A percentile compares a stretch with the other conserved stretches of the same genome.
Evolutionary conservation across 805 yeast genomes (phyloP).

Genomic region (Candida insectalens): DNA sequence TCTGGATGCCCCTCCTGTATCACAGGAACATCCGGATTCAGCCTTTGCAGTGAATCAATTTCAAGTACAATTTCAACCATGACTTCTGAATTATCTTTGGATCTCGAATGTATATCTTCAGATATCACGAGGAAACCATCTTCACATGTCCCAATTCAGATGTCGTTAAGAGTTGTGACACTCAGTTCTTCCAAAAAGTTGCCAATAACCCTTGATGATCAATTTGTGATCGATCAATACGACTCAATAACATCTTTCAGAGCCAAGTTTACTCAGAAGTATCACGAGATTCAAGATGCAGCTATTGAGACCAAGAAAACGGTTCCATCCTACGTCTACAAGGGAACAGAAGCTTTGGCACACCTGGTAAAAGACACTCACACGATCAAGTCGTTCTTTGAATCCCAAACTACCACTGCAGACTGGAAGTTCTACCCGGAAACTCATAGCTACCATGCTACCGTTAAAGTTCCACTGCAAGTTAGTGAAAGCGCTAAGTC

Average conservation of each 20-base stretch:
- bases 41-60: no score
- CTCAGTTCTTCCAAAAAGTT: no score
- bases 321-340: slow-evolving; percentile 6
- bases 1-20: no score
- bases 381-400: slow-evolving; percentile 7
- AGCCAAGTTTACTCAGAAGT: slow-evolving; percentile 5
- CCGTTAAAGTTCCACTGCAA: slow-evolving; percentile 4
- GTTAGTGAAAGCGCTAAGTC: slow-evolving; percentile 3
- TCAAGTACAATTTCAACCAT: no score
- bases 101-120: no score
- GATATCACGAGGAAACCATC: no score
- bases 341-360: slow-evolving; percentile 6
- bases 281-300: background rate
- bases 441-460: slow-evolving; percentile 3
- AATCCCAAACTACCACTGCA: slow-evolving; percentile 2
- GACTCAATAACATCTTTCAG: slow-evolving; percentile 8
- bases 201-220: slow-evolving; percentile 4
- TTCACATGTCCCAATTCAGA: no score
- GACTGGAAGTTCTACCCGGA: slow-evolving; percentile 7
- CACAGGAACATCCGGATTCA: no score
- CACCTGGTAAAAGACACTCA: slow-evolving; percentile 1
- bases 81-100: no score
- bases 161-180: no score
- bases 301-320: background rate
- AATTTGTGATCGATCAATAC: slow-evolving; percentile 3